Percentiles rank a stretch among this genome's conserved stretches.
These are phyloP conservation scores for Amoebophrya sp. DNA, from an alignment of 169 alveolate genomes.

Conservation along the genomic window DNA sequence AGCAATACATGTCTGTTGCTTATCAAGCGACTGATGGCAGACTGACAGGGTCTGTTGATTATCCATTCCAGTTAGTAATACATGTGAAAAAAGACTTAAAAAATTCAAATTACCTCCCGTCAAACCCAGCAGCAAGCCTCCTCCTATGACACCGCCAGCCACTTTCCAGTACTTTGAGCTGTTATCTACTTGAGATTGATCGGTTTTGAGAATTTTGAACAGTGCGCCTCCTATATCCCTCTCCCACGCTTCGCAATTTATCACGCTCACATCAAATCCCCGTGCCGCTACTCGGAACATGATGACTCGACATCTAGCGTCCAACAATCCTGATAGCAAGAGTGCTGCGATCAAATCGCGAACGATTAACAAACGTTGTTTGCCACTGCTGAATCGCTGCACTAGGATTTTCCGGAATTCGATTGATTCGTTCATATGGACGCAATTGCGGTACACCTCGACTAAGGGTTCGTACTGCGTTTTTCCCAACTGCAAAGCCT, in stretches of 20 bases:
- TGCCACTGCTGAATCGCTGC: slow-evolving; percentile 13
- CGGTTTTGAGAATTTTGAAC: not conserved
- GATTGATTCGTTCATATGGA: not conserved
- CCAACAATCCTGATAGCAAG: not conserved
- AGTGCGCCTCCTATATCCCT: not conserved
- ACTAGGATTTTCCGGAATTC: not conserved
- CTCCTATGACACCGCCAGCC: not conserved
- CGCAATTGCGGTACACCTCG: not conserved
- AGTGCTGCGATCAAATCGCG: not conserved
- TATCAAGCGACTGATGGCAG: too few relatives aligned
- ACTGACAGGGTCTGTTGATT: too few relatives aligned
- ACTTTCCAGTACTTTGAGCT: not conserved
- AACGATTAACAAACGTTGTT: not conserved
- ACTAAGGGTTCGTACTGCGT: not conserved
- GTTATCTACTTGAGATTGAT: not conserved
- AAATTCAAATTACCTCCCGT: not conserved
- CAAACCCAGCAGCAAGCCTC: not conserved
- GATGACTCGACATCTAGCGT: not conserved
- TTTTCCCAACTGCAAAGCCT: not conserved
- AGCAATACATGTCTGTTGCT: too few relatives aligned
- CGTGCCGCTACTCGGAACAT: not conserved
- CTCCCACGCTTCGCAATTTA: not conserved
- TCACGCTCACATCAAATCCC: not conserved
- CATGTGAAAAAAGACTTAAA: too few relatives aligned
- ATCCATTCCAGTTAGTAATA: too few relatives aligned